Conservation (phyloP, 129 eudicot species). For the Chrysanthemum lavandulifolium region DNA sequence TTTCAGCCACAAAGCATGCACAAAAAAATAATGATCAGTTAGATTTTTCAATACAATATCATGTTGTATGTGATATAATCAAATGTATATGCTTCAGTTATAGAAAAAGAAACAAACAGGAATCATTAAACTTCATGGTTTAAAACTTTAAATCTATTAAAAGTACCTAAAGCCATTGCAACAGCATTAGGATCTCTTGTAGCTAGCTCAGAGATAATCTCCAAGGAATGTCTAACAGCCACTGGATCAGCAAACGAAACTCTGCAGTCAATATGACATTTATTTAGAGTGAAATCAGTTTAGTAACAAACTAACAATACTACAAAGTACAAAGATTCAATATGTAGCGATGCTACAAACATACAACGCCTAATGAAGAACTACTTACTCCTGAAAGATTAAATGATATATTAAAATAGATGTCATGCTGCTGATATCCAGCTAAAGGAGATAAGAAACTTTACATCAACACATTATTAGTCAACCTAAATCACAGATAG, state of each 20-base stretch:
- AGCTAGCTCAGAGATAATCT: conserved; percentile 84
- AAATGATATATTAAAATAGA: too few species aligned
- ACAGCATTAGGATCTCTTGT: conserved; percentile 90
- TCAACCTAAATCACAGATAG: too few species aligned
- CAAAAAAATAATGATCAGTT: background rate
- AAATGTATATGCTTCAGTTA: background rate
- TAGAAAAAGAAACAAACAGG: background rate
- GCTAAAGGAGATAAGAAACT: too few species aligned
- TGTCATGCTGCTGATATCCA: too few species aligned
- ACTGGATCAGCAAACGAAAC: conserved; percentile 93
- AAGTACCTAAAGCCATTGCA: conserved; percentile 89
- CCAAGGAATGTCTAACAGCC: conserved; percentile 94
- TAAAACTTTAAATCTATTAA: background rate
- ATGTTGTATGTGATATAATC: conserved; percentile 6
- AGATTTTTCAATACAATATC: conserved; percentile 6
- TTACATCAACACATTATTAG: too few species aligned
- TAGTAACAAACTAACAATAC: background rate
- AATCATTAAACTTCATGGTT: conserved; percentile 7
- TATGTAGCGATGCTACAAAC: background rate
- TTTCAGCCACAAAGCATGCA: conserved; percentile 12
- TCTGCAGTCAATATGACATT: conserved; percentile 42
- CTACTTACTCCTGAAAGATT: background rate
- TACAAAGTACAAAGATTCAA: background rate
- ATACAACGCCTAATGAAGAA: background rate
- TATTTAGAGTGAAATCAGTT: conserved; percentile 16